A percentile compares a stretch with the other conserved stretches of the same genome.
Conservation (phyloP, 129 eudicot genomes). For the Arctium lappa region DNA sequence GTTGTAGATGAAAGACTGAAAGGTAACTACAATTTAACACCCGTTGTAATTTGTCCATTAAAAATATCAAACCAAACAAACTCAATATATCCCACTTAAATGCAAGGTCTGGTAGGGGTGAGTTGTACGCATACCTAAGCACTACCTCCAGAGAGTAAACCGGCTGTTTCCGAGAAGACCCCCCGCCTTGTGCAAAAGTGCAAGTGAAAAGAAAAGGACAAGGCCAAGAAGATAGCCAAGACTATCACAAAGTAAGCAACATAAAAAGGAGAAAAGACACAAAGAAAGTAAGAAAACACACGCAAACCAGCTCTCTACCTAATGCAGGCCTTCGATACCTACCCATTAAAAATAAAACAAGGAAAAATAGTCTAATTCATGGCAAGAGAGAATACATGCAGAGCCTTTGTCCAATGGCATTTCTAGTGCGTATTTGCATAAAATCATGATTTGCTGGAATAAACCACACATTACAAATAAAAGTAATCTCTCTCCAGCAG, state of each 20-base stretch:
- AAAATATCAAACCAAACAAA: not conserved
- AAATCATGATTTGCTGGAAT: not conserved
- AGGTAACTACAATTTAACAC: constrained; percentile 1
- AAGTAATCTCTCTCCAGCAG: not conserved
- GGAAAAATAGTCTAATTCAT: not conserved
- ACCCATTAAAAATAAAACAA: not conserved
- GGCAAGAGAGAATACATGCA: not conserved
- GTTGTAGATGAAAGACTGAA: constrained; percentile 2
- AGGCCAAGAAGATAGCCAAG: not conserved
- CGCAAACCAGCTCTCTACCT: not conserved
- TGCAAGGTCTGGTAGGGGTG: not conserved
- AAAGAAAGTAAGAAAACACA: not conserved
- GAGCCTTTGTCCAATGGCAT: not conserved
- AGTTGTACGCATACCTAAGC: not conserved
- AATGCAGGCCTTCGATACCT: not conserved
- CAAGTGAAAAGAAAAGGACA: not conserved
- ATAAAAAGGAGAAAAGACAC: not conserved
- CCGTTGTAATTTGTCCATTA: not conserved
- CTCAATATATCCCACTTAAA: not conserved
- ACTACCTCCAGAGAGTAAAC: not conserved
- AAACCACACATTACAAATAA: not conserved
- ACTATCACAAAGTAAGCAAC: not conserved
- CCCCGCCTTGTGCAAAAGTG: not conserved
- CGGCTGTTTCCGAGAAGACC: not conserved
- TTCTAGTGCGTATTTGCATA: not conserved